These are phyloP conservation scores for Aspergillus sp. DNA, from an alignment of 2,329 filamentous ascomycete species.

Conservation along the genomic window DNA sequence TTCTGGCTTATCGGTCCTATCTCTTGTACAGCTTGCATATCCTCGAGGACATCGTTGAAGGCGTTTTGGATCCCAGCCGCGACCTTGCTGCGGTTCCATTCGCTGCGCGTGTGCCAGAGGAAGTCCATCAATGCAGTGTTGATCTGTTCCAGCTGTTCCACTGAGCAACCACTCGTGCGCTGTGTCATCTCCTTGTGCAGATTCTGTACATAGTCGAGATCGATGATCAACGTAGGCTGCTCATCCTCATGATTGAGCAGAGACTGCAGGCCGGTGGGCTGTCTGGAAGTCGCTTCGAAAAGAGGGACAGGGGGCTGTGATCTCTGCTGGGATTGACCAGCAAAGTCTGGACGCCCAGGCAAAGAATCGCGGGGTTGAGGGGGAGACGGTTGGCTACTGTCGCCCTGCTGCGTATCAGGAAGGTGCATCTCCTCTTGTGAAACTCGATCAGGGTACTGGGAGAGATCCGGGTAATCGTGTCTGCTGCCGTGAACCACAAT, in stretches of 20 bases:
- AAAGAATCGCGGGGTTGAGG: constrained; percentile 31
- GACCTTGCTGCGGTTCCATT: constrained; percentile 83
- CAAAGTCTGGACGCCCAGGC: constrained; percentile 34
- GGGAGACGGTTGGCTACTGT: constrained; percentile 39
- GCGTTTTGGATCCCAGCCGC: constrained; percentile 65
- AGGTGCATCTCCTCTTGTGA: constrained; percentile 63
- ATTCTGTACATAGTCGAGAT: constrained; percentile 56
- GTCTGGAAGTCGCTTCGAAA: constrained; percentile 41
- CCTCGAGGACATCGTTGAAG: constrained; percentile 70
- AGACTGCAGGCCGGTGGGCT: constrained; percentile 35
- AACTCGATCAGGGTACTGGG: constrained; percentile 53
- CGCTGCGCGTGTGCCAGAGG: constrained; percentile 77
- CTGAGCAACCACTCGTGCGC: constrained; percentile 74
- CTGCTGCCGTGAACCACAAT: constrained; percentile 48
- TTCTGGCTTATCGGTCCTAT: constrained; percentile 41
- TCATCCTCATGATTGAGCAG: constrained; percentile 40
- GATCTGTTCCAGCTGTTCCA: constrained; percentile 95
- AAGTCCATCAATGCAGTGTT: constrained; percentile 88
- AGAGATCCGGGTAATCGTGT: constrained; percentile 60
- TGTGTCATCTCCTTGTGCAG: constrained; percentile 68
- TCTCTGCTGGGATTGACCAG: constrained; percentile 45
- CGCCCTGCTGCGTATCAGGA: constrained; percentile 65
- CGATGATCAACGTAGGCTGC: constrained; percentile 43
- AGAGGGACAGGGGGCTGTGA: constrained; percentile 45
- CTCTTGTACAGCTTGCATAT: constrained; percentile 61